Conservation (phyloP, 208 protist species). For the Jaenimonas drosophilae region DNA sequence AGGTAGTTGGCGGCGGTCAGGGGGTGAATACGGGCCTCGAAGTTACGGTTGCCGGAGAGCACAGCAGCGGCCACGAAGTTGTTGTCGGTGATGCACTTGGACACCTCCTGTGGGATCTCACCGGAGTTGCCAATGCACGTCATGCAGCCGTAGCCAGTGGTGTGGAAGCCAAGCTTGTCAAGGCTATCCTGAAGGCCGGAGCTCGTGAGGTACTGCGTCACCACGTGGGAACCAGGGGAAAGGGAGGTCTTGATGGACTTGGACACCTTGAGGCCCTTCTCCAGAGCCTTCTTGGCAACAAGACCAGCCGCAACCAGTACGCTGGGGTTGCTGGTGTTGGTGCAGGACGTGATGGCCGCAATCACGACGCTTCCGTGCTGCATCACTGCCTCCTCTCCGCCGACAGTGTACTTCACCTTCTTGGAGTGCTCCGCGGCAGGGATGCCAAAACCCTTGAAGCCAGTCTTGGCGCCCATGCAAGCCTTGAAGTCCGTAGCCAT, state of each 20-base stretch:
- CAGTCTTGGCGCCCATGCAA: conserved; percentile 82
- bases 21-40: conserved; percentile 94
- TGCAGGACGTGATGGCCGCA: conserved; percentile 95
- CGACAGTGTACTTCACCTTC: conserved; percentile 66
- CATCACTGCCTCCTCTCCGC: conserved; percentile 75
- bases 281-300: conserved; percentile 89
- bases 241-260: conserved; percentile 94
- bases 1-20: conserved; percentile 93
- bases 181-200: conserved; percentile 82
- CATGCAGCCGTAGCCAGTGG: conserved; percentile 95
- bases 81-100: conserved; percentile 89
- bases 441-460: conserved; percentile 96
- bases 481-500: conserved; percentile 90
- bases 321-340: conserved; percentile 94
- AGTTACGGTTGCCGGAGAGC: conserved; percentile 96
- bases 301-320: conserved; percentile 94
- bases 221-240: conserved; percentile 93
- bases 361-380: conserved; percentile 92
- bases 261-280: conserved; percentile 81
- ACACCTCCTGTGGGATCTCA: conserved; percentile 82
- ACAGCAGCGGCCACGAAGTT: conserved; percentile 92
- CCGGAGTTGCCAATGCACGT: conserved; percentile 96
- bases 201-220: conserved; percentile 90
- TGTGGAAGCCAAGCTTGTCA: conserved; percentile 85
- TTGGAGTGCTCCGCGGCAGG: conserved; percentile 59